A percentile compares a stretch with the other conserved stretches of the same genome.
phyloP scores from a whole-genome alignment of 768 basidiomycete genomes.

The Cubamyces sp. region DNA sequence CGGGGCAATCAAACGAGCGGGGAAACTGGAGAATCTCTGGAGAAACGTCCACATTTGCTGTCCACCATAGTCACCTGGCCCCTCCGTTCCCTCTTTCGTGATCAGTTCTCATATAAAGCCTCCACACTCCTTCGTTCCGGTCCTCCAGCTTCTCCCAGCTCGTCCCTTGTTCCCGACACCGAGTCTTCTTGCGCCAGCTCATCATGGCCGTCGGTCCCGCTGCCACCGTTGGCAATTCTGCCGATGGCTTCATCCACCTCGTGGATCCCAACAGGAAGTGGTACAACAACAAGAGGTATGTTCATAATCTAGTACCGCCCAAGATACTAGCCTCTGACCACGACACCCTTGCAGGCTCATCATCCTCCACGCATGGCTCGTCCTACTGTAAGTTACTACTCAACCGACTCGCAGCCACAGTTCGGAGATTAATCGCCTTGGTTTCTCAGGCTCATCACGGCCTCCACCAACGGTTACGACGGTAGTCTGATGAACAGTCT shows the following conservation, averaged over 20 bases:
- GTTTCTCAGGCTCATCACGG: constrained; percentile 63
- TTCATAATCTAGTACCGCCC: not conserved
- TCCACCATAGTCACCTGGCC: constrained; percentile 21
- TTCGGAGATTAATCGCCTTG: constrained; percentile 5
- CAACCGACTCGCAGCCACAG: not conserved
- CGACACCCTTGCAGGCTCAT: constrained; percentile 49
- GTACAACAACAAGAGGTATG: constrained; percentile 78
- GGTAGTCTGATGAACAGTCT: constrained; percentile 83
- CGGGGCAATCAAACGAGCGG: constrained; percentile 27
- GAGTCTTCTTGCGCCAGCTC: constrained; percentile 19
- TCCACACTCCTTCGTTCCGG: constrained; percentile 23
- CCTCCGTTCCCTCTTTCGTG: constrained; percentile 12
- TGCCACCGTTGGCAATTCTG: constrained; percentile 39
- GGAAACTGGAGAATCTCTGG: constrained; percentile 30
- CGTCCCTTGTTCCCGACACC: constrained; percentile 23
- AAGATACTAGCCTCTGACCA: not conserved
- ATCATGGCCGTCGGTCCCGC: constrained; percentile 60
- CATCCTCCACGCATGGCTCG: constrained; percentile 68
- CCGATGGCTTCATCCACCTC: constrained; percentile 52
- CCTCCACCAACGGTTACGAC: constrained; percentile 77
- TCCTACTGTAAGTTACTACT: constrained; percentile 53
- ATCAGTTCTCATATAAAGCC: constrained; percentile 25
- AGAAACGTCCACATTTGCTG: constrained; percentile 22
- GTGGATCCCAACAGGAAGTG: constrained; percentile 70
- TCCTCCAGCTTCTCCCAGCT: constrained; percentile 32